Evolutionary conservation across 2,329 filamentous ascomycete species (phyloP).

Genomic region (Aspergillus floridensis): DNA sequence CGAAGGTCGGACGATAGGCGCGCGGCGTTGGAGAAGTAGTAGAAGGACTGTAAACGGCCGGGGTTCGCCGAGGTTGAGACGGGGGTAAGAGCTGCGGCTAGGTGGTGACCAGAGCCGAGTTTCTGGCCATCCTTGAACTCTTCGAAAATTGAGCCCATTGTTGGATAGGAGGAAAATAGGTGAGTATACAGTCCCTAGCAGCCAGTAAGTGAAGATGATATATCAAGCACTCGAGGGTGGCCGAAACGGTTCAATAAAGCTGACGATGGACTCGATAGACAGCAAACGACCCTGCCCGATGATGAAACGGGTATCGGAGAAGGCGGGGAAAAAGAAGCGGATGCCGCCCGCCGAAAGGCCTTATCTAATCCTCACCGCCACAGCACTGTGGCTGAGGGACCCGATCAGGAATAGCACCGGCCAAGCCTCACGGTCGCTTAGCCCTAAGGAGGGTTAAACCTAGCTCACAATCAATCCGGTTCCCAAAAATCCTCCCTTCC

Average conservation of each 20-base stretch:
- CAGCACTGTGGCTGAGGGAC: conserved; percentile 12
- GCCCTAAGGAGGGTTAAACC: conserved; percentile 44
- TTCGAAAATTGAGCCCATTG: conserved; percentile 71
- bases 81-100: conserved; percentile 74
- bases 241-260: neutral
- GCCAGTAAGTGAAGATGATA: neutral
- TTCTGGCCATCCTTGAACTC: conserved; percentile 70
- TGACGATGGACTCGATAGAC: neutral
- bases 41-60: conserved; percentile 66
- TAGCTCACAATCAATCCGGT: conserved; percentile 36
- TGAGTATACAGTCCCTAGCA: neutral
- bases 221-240: neutral
- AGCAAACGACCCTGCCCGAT: neutral
- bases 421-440: conserved; percentile 38
- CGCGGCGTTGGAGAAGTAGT: conserved; percentile 66
- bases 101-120: conserved; percentile 64
- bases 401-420: conserved; percentile 29
- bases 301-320: conserved; percentile 1
- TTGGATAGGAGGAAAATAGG: conserved; percentile 6
- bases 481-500: conserved; percentile 44
- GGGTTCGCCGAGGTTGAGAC: conserved; percentile 61
- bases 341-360: conserved; percentile 4
- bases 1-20: conserved; percentile 68
- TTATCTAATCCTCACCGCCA: conserved; percentile 16
- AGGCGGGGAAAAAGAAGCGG: conserved; percentile 17